These are phyloP conservation scores for Rostrohypoxylon terebratum DNA, from an alignment of 495 filamentous ascomycete genomes.

Conservation along the genomic window DNA sequence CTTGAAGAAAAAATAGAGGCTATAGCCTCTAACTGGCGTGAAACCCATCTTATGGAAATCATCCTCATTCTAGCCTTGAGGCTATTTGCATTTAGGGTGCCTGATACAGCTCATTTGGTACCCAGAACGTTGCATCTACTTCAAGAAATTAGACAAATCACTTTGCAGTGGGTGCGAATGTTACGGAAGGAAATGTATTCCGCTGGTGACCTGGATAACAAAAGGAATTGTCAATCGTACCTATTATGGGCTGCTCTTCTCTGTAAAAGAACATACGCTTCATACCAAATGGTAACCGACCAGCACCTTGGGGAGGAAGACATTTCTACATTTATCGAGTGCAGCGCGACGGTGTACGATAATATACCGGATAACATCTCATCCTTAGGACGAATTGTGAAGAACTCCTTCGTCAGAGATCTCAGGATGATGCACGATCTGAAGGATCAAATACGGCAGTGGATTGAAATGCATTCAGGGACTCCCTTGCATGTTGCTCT, in stretches of 20 bases:
- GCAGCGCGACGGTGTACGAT: constrained; percentile 45
- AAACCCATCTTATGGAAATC: constrained; percentile 61
- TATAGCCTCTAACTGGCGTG: constrained; percentile 65
- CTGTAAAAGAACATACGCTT: constrained; percentile 62
- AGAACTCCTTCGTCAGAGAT: constrained; percentile 42
- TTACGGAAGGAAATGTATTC: constrained; percentile 61
- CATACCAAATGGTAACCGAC: constrained; percentile 36
- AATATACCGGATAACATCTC: constrained; percentile 39
- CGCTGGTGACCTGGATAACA: constrained; percentile 52
- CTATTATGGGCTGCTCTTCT: constrained; percentile 61
- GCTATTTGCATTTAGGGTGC: constrained; percentile 41
- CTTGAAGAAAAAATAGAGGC: constrained; percentile 53
- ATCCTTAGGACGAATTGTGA: constrained; percentile 27
- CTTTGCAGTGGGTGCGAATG: constrained; percentile 56
- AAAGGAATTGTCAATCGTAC: constrained; percentile 53
- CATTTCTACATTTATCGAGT: constrained; percentile 49
- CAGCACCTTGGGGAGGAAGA: constrained; percentile 10
- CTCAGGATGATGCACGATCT: constrained; percentile 42
- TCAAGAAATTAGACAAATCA: constrained; percentile 31
- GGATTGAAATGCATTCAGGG: constrained; percentile 20
- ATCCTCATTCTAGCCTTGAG: constrained; percentile 57
- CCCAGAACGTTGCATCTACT: constrained; percentile 19
- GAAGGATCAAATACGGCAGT: constrained; percentile 28
- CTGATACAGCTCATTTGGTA: not conserved
- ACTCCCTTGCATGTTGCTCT: constrained; percentile 15